Percentiles rank a stretch among this genome's conserved stretches.
Conservation (phyloP, 2,329 filamentous ascomycete genomes). For the Emydomyces testavorans region DNA sequence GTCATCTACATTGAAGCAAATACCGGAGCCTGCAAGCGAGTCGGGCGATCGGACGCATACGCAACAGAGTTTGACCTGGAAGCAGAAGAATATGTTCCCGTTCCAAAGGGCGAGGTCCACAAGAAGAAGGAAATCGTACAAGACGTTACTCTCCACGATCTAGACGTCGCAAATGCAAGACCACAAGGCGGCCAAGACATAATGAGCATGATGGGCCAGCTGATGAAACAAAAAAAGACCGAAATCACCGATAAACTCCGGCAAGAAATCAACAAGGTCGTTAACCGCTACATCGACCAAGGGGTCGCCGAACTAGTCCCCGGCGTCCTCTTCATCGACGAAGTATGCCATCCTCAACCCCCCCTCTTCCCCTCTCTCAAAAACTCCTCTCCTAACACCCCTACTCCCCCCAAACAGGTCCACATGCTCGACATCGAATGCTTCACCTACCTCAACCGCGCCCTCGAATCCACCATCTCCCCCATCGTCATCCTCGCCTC, state of each 20-base stretch:
- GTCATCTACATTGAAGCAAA: constrained; percentile 99
- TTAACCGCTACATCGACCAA: constrained; percentile 97
- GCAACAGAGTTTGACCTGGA: constrained; percentile 97
- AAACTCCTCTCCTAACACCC: constrained; percentile 2
- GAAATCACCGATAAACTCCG: constrained; percentile 98
- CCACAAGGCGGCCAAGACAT: constrained; percentile 97
- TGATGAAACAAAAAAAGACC: constrained; percentile 99
- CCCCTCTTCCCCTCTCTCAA: neutral
- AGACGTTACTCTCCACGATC: constrained; percentile 91
- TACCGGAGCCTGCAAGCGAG: constrained; percentile 93
- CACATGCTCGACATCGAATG: constrained; percentile 99
- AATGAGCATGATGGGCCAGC: constrained; percentile 99
- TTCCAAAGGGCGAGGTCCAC: constrained; percentile 97
- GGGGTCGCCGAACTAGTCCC: constrained; percentile 96
- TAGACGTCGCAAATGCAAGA: constrained; percentile 89
- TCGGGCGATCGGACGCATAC: constrained; percentile 91
- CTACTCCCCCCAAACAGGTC: constrained; percentile 47
- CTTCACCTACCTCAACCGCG: constrained; percentile 97
- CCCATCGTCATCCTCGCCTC: constrained; percentile 96
- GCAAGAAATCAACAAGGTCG: constrained; percentile 95
- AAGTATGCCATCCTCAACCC: constrained; percentile 46
- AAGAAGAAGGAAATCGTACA: constrained; percentile 99
- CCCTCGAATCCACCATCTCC: constrained; percentile 87
- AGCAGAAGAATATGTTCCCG: constrained; percentile 96
- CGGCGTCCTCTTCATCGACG: constrained; percentile 95